Evolutionary conservation across 2,329 filamentous ascomycete genomes (phyloP).

Genomic region (Magnaporthiopsis poae): DNA sequence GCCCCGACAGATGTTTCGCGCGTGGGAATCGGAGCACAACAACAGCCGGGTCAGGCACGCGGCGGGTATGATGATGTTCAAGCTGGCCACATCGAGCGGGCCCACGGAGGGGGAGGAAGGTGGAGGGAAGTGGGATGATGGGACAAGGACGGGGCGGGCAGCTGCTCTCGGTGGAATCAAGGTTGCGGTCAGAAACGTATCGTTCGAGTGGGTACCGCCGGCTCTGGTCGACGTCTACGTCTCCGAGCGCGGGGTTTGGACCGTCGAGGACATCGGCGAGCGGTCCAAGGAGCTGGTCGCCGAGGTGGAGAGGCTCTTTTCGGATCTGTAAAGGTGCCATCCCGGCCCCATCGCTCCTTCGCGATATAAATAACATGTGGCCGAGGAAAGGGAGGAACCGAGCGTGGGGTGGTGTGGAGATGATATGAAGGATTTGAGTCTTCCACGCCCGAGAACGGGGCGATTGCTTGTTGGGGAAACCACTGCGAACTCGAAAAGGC

Average conservation of each 20-base stretch:
- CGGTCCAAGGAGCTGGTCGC: slow-evolving; percentile 27
- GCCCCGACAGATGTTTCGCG: slow-evolving; percentile 35
- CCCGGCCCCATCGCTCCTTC: neutral
- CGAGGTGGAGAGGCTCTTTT: slow-evolving; percentile 33
- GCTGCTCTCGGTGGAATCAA: slow-evolving; percentile 3
- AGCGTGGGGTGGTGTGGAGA: neutral
- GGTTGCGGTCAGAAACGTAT: slow-evolving; percentile 38
- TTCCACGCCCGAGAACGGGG: neutral
- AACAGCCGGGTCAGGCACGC: slow-evolving; percentile 16
- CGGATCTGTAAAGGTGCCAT: slow-evolving; percentile 23
- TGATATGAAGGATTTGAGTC: neutral
- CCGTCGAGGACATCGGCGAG: slow-evolving; percentile 26
- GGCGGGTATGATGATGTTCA: slow-evolving; percentile 9
- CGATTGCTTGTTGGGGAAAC: neutral
- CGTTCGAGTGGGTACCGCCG: slow-evolving; percentile 51
- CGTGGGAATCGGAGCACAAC: slow-evolving; percentile 31
- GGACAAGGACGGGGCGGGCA: slow-evolving; percentile 1
- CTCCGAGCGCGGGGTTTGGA: slow-evolving; percentile 41
- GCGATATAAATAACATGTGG: neutral
- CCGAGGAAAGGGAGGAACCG: neutral
- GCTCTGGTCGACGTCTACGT: slow-evolving; percentile 43
- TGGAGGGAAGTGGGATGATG: slow-evolving; percentile 10
- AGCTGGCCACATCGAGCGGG: slow-evolving; percentile 5
- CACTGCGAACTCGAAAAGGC: neutral
- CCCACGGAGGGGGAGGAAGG: slow-evolving; percentile 8